A percentile compares a stretch with the other conserved stretches of the same genome.
phyloP scores from a whole-genome alignment of 495 filamentous ascomycete genomes.

The Antarctomyces pellizariae region DNA sequence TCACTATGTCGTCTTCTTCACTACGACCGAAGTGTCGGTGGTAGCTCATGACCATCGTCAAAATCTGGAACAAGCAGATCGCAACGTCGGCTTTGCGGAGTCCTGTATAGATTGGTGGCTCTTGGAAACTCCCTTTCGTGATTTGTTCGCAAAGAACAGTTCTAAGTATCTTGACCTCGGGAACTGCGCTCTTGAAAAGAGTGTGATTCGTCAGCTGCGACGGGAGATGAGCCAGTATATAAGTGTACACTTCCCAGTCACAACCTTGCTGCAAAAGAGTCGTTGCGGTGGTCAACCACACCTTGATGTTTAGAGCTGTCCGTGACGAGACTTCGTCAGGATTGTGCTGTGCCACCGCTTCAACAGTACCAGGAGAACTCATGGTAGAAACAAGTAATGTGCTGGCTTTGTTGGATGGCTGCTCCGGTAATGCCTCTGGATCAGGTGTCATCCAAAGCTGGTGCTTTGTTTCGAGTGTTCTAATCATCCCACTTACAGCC shows the following conservation, averaged over 20 bases:
- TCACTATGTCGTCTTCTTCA: slow-evolving; percentile 75
- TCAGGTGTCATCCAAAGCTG: slow-evolving; percentile 29
- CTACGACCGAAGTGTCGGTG: slow-evolving; percentile 61
- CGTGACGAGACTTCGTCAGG: not conserved
- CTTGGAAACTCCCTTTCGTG: slow-evolving; percentile 44
- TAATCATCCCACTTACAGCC: slow-evolving; percentile 16
- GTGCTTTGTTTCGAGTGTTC: slow-evolving; percentile 16
- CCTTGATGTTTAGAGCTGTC: slow-evolving; percentile 32
- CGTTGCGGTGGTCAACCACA: slow-evolving; percentile 58
- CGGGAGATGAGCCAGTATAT: slow-evolving; percentile 65
- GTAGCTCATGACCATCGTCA: slow-evolving; percentile 72
- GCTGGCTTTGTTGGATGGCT: slow-evolving; percentile 19
- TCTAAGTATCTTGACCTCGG: slow-evolving; percentile 55
- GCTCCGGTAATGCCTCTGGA: slow-evolving; percentile 23
- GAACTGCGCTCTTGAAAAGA: slow-evolving; percentile 47
- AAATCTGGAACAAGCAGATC: slow-evolving; percentile 62
- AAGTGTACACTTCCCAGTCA: slow-evolving; percentile 91
- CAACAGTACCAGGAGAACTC: not conserved
- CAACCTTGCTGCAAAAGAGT: slow-evolving; percentile 48
- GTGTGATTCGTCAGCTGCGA: slow-evolving; percentile 75
- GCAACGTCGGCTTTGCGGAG: slow-evolving; percentile 74
- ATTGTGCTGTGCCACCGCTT: not conserved
- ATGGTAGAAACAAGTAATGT: slow-evolving; percentile 16
- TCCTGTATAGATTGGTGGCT: slow-evolving; percentile 47
- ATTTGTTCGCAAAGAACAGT: slow-evolving; percentile 61